phyloP scores from a whole-genome alignment of 257 asterid species.

The Lithospermum erythrorhizon region DNA sequence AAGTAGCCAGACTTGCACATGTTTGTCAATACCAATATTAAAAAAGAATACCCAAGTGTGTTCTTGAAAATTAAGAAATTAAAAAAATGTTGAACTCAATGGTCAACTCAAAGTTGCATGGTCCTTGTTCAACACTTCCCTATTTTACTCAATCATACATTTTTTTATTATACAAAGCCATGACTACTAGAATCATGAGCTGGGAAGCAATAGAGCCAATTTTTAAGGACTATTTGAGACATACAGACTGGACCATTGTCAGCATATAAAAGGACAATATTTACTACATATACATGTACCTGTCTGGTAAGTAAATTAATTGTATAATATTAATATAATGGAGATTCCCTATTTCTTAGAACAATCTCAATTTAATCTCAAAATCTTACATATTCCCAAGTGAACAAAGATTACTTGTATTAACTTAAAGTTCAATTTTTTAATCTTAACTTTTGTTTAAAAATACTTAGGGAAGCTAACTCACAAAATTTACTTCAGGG shows the following conservation, averaged over 20 bases:
- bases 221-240: no score
- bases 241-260: slow-evolving; percentile 11
- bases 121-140: slow-evolving; percentile 14
- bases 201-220: slow-evolving; percentile 26
- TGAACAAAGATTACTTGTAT: no score
- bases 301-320: slow-evolving; percentile 9
- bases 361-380: slow-evolving; percentile 9
- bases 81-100: slow-evolving; percentile 1
- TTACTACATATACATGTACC: neutral
- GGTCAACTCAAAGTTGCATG: slow-evolving; percentile 13
- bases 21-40: neutral
- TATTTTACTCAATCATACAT: neutral
- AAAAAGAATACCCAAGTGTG: neutral
- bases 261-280: slow-evolving; percentile 4
- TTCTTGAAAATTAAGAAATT: neutral
- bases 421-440: slow-evolving; percentile 2
- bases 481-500: neutral
- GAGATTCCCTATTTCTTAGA: slow-evolving; percentile 10
- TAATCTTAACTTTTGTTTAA: neutral
- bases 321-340: slow-evolving; percentile 3
- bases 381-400: slow-evolving; percentile 3
- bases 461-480: no score
- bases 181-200: slow-evolving; percentile 31
- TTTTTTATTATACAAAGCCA: slow-evolving; percentile 5
- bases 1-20: neutral